Base-by-base conservation (phyloP, 495 filamentous ascomycete species). In the Hapsidospora chrysogenum region DNA sequence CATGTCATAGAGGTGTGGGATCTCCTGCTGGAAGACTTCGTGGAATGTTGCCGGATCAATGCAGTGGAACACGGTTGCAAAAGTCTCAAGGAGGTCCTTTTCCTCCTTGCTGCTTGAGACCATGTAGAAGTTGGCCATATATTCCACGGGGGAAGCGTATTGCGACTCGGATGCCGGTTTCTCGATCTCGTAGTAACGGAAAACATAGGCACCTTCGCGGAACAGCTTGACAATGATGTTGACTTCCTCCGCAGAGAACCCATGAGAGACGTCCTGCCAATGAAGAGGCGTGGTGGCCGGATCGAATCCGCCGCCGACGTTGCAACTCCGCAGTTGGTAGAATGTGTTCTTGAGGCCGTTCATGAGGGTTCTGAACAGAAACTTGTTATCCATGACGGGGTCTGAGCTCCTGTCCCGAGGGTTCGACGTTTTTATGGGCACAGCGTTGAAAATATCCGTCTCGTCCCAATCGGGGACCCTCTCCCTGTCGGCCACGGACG, bases 21-120 rank as follows among this genome's bases (percentile, higher is more conserved):
- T 96, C 57, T 96, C 87, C 9, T 84, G 81, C 44, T 93, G 82
- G 53, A 99, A 99, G 17, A 99, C 85, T 57, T 99, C 92, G 48
- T 99, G 83, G 48, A 99, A 99, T 2, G 86, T 94, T 1, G 92
- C 92, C 3, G 89, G 92, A 49, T 99, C 92, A 46, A 99, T 92
- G 56, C 85, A 89, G 48, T 99, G 89, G 49, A 99, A 99, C 10
- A 96, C 84, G 0, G 89, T 96, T 7, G 87, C 92, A 45, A 99
- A 99, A 8, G 83, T 93, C 57, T 99, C 92, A 7, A 99, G 68
- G 23, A 99, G 70, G 36, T 99, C 92, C 50, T 96, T 99, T 51
- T 99, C 92, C 49, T 96, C 92, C 40, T 92, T 92, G 36, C 76
- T 76, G 51, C 81, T 87, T 0, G 84, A 82, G 11, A 85, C 77